Percentiles rank a stretch among this genome's conserved stretches.
phyloP scores from a whole-genome alignment of 176 grass and related monocot genomes.

The Ananas comosus region DNA sequence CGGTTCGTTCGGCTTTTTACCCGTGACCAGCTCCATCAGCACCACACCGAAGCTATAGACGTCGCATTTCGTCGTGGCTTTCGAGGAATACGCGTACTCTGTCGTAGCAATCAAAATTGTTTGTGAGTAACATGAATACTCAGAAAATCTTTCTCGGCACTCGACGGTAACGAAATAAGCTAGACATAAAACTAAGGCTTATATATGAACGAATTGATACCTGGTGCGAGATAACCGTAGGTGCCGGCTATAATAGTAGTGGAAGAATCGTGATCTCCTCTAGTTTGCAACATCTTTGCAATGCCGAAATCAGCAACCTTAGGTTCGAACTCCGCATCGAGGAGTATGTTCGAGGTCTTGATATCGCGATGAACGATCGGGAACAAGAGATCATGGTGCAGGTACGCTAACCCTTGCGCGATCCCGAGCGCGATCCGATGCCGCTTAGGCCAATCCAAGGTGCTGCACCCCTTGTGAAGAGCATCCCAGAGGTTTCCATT shows the following conservation, averaged over 20 bases:
- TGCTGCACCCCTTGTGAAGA: constrained; percentile 56
- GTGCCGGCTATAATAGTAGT: constrained; percentile 74
- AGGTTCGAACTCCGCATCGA: constrained; percentile 79
- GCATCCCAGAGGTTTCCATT: constrained; percentile 93
- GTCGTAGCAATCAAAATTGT: background rate
- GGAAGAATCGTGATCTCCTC: constrained; percentile 28
- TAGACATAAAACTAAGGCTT: background rate
- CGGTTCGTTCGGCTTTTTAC: constrained; percentile 88
- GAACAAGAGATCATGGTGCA: constrained; percentile 74
- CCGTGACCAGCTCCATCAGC: constrained; percentile 72
- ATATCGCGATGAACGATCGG: constrained; percentile 91
- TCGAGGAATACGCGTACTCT: constrained; percentile 93
- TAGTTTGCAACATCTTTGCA: constrained; percentile 63
- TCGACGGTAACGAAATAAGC: no score
- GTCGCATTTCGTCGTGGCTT: constrained; percentile 67
- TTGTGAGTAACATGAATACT: background rate
- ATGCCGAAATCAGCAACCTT: constrained; percentile 97
- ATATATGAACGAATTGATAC: constrained; percentile 15
- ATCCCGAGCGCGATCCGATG: constrained; percentile 65
- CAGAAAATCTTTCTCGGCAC: background rate
- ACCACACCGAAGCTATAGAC: constrained; percentile 53
- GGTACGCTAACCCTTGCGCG: constrained; percentile 82
- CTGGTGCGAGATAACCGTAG: constrained; percentile 85
- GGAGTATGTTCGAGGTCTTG: constrained; percentile 91
- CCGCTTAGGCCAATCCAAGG: constrained; percentile 72